phyloP scores from a whole-genome alignment of 441 rosid genomes.

The Lepidium campestre region DNA sequence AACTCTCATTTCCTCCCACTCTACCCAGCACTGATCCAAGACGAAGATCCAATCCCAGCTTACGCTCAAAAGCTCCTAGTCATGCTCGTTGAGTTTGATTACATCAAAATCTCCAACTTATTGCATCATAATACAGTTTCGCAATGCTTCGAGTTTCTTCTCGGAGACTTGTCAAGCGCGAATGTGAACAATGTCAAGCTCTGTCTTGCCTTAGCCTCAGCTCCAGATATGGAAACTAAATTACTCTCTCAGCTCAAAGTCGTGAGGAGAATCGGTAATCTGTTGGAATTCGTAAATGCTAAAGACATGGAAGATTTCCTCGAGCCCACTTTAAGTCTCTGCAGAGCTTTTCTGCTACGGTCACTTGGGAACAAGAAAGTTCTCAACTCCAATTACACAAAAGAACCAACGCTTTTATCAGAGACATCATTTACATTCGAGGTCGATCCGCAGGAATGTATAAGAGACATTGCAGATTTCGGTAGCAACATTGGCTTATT shows the following conservation, averaged over 20 bases:
- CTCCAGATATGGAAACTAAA: conserved; percentile 93
- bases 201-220: conserved; percentile 83
- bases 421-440: conserved; percentile 42
- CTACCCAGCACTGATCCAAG: conserved; percentile 83
- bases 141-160: conserved; percentile 88
- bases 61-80: conserved; percentile 93
- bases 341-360: conserved; percentile 68
- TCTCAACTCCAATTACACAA: conserved; percentile 32
- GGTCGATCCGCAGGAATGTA: conserved; percentile 49
- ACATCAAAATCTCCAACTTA: conserved; percentile 72
- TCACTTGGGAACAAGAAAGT: conserved; percentile 56
- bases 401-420: conserved; percentile 56
- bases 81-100: conserved; percentile 76
- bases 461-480: conserved; percentile 76
- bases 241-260: conserved; percentile 78
- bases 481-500: conserved; percentile 64
- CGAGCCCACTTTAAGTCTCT: conserved; percentile 77
- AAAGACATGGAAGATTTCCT: conserved; percentile 97
- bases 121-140: conserved; percentile 76
- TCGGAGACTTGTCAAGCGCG: conserved; percentile 77
- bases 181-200: conserved; percentile 91
- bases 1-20: conserved; percentile 84
- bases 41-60: conserved; percentile 97
- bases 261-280: conserved; percentile 79
- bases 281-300: conserved; percentile 72